Evolutionary conservation across 2,329 filamentous ascomycete species (phyloP).

Genomic region (Phaeomoniella chlamydospora): DNA sequence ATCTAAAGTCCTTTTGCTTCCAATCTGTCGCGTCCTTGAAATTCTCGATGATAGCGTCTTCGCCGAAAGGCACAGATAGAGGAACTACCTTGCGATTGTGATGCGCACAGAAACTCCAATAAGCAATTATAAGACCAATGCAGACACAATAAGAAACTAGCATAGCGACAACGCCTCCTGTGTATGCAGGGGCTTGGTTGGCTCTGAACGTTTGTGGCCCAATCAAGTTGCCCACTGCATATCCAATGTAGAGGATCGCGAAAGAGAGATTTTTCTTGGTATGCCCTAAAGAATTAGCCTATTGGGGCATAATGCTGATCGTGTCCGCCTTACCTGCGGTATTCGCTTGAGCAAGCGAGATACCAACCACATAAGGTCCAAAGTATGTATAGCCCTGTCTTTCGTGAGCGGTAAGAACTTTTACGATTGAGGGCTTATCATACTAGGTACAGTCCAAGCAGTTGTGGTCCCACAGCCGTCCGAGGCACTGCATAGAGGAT

Average conservation of each 20-base stretch:
- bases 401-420: background rate
- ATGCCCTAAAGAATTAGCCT: slow-evolving; percentile 19
- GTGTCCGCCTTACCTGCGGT: slow-evolving; percentile 24
- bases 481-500: slow-evolving; percentile 16
- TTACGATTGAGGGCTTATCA: background rate
- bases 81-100: slow-evolving; percentile 18
- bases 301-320: too few species aligned
- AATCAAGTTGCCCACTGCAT: slow-evolving; percentile 24
- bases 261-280: slow-evolving; percentile 26
- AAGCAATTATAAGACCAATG: slow-evolving; percentile 17
- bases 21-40: slow-evolving; percentile 22
- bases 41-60: slow-evolving; percentile 13
- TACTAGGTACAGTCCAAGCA: slow-evolving; percentile 18
- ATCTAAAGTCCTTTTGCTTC: slow-evolving; percentile 13
- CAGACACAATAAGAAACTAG: slow-evolving; percentile 12
- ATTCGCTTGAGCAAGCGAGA: slow-evolving; percentile 14
- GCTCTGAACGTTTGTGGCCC: slow-evolving; percentile 25
- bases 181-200: slow-evolving; percentile 18
- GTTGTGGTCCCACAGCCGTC: slow-evolving; percentile 12
- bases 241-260: slow-evolving; percentile 24
- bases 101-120: slow-evolving; percentile 15
- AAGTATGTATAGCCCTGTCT: slow-evolving; percentile 15
- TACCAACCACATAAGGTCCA: slow-evolving; percentile 14
- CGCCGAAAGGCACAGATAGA: slow-evolving; percentile 11
- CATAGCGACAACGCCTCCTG: slow-evolving; percentile 16